These are phyloP conservation scores for Zygosaccharomyces bailii DNA, from an alignment of 805 yeast species.

Conservation along the genomic window DNA sequence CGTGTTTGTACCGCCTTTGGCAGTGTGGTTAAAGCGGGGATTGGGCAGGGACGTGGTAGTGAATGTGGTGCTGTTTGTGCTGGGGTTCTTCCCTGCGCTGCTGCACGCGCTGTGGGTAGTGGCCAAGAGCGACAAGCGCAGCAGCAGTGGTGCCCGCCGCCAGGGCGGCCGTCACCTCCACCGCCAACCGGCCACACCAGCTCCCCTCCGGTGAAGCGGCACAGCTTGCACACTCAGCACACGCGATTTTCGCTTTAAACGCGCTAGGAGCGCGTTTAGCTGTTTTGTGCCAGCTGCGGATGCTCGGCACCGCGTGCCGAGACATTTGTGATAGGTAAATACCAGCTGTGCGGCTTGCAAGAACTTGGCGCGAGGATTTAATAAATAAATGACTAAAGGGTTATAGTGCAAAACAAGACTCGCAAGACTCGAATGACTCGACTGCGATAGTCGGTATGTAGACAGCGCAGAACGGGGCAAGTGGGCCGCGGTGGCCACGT, in stretches of 20 bases:
- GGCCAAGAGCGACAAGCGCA: slow-evolving; percentile 20
- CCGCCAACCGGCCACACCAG: no score
- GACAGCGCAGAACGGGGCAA: no score
- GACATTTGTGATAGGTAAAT: not conserved
- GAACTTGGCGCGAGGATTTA: not conserved
- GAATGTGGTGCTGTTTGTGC: slow-evolving; percentile 54
- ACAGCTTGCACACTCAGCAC: not conserved
- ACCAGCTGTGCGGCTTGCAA: not conserved
- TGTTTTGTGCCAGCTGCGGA: no score
- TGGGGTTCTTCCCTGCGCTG: slow-evolving; percentile 70
- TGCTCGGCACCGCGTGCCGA: not conserved
- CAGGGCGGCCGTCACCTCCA: no score
- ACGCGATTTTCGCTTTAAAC: not conserved
- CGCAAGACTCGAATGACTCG: no score
- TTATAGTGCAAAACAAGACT: no score
- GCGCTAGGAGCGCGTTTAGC: not conserved
- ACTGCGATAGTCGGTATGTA: no score
- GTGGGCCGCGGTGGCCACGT: no score
- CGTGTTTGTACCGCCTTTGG: slow-evolving; percentile 66
- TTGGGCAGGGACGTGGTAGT: slow-evolving; percentile 41
- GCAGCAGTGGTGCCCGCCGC: slow-evolving; percentile 18
- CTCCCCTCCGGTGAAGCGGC: no score
- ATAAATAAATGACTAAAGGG: not conserved
- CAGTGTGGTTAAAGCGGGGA: slow-evolving; percentile 68
- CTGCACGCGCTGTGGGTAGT: slow-evolving; percentile 68